Evolutionary conservation across 805 yeast genomes (phyloP).

Genomic region (Blastobotrys peoriensis): DNA sequence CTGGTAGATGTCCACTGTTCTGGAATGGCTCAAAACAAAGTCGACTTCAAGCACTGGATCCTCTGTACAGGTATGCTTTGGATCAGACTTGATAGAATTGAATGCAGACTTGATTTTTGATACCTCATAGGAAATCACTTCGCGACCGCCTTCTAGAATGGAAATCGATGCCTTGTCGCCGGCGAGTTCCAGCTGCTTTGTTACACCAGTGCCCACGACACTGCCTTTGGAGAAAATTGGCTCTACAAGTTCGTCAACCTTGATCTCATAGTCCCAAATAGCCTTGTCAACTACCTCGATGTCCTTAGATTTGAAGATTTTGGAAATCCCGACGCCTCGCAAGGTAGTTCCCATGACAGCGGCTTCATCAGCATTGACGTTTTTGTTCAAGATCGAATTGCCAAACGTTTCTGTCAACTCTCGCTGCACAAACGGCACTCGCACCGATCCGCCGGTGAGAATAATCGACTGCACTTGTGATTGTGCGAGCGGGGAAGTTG

Average conservation of each 20-base stretch:
- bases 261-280: conserved; percentile 42
- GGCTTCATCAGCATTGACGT: conserved; percentile 93
- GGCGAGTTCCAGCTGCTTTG: conserved; percentile 31
- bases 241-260: conserved; percentile 26
- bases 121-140: conserved; percentile 27
- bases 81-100: conserved; percentile 25
- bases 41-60: conserved; percentile 12
- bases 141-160: conserved; percentile 35
- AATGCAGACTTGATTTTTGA: conserved; percentile 20
- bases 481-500: conserved; percentile 24
- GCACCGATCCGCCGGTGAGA: conserved; percentile 82
- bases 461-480: conserved; percentile 57
- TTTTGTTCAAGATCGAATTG: conserved; percentile 56
- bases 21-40: conserved; percentile 15
- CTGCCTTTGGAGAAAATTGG: conserved; percentile 47
- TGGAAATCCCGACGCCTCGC: conserved; percentile 70
- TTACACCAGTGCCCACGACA: conserved; percentile 30
- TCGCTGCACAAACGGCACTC: conserved; percentile 82
- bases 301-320: conserved; percentile 57
- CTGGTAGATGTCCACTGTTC: conserved; percentile 15
- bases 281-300: conserved; percentile 55
- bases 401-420: conserved; percentile 50
- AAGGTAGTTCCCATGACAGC: conserved; percentile 86
- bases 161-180: conserved; percentile 31
- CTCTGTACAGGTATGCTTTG: conserved; percentile 11